Conservation (phyloP, 495 filamentous ascomycete species). For the Rhizodiscina lignyota region DNA sequence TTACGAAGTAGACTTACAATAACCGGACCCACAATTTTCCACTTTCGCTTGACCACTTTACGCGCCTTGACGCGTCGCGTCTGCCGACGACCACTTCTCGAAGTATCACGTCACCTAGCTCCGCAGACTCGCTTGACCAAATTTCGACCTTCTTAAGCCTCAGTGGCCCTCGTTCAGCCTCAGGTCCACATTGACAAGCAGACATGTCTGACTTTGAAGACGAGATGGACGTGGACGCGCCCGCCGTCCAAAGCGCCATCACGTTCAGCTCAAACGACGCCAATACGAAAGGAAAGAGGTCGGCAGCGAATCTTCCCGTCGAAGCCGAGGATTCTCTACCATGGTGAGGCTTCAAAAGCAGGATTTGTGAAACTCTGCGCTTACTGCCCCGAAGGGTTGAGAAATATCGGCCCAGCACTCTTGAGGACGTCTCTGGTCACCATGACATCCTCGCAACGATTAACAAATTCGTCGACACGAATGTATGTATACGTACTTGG, state of each 20-base stretch:
- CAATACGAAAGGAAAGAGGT: constrained; percentile 72
- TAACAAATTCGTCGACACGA: constrained; percentile 87
- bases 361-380: constrained; percentile 1
- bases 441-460: constrained; percentile 94
- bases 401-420: constrained; percentile 80
- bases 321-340: constrained; percentile 88
- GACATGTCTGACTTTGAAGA: constrained; percentile 84
- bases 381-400: constrained; percentile 58
- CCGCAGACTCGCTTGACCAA: no score
- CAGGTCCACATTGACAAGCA: no score
- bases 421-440: constrained; percentile 92
- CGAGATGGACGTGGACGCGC: constrained; percentile 61
- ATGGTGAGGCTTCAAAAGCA: constrained; percentile 39
- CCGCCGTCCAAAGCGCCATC: constrained; percentile 35
- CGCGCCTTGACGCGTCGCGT: no score
- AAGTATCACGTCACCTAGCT: no score
- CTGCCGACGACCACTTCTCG: no score
- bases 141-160: no score
- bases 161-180: no score
- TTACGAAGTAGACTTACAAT: no score
- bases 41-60: no score
- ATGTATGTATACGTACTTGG: constrained; percentile 29
- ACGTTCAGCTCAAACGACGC: constrained; percentile 41
- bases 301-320: constrained; percentile 80
- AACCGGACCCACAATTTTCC: no score